Evolutionary conservation across 2,329 filamentous ascomycete genomes (phyloP).

Genomic region (Colletotrichum sp.): DNA sequence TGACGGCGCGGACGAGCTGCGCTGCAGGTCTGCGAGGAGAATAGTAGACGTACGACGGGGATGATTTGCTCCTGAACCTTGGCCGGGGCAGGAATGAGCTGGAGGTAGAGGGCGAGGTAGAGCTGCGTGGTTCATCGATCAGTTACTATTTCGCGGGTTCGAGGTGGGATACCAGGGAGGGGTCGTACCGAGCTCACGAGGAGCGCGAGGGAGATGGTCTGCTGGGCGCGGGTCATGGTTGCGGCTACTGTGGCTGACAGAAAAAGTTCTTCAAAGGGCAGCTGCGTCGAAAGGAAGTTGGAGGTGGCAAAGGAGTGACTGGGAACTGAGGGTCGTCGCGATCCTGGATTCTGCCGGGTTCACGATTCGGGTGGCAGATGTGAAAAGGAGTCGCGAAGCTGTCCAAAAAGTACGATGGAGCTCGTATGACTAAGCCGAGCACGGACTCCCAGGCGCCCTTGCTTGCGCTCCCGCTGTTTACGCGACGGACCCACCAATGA

Average conservation of each 20-base stretch:
- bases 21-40: too few relatives aligned
- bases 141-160: constrained; percentile 1
- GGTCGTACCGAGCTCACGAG: constrained; percentile 82
- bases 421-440: background rate
- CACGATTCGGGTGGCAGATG: background rate
- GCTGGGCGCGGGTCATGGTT: constrained; percentile 91
- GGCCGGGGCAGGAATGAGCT: constrained; percentile 79
- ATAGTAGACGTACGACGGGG: too few relatives aligned
- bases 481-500: background rate
- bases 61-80: constrained; percentile 85
- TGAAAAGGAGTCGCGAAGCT: constrained; percentile 25
- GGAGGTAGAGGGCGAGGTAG: constrained; percentile 85
- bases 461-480: background rate
- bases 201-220: constrained; percentile 87
- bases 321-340: constrained; percentile 7
- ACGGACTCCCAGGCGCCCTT: background rate
- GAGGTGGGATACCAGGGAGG: background rate
- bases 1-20: too few relatives aligned
- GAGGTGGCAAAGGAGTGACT: constrained; percentile 12
- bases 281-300: background rate
- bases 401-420: constrained; percentile 6
- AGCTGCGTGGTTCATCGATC: constrained; percentile 60
- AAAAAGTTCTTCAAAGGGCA: too few relatives aligned
- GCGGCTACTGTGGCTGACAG: too few relatives aligned
- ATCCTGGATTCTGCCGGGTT: background rate